Base-by-base conservation (phyloP, 1,284 basidiomycete species). In the Pseudozyma sp. region DNA sequence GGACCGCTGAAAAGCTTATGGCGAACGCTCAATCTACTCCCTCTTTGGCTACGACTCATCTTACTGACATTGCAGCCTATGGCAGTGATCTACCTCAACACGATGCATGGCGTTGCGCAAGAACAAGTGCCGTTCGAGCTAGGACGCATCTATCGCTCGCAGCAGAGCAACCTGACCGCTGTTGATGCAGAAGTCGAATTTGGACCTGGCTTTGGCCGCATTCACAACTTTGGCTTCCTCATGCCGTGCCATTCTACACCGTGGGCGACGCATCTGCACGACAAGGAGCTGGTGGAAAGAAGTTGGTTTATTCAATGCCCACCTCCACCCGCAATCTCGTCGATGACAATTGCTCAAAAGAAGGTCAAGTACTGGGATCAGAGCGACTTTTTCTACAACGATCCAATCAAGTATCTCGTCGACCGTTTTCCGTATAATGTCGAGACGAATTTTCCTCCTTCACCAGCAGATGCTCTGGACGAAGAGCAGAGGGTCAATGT, bases 231-330 rank as follows among this genome's bases (percentile, higher is more conserved):
- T 14, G 94, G 92, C 1, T 91, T 94, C 69, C 86, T 98, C 18
- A 96, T 95, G 93, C 97, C 97, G 3, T 99, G 97, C 77, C 97
- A 99, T 86, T 97, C 94, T n/a, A 94, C 92, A 0, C 96, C 96
- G 3, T 96, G 94, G 88, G 92, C 94, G 80, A 91, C 94, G 5
- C 92, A 95, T 85, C 85, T 99, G 19, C 96, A 99, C 82, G 49
- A 60, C 12, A n/a, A 21, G 16, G 55, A 66, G 11, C 67, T 63
- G 19, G 68, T 58, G 19, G 49, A 64, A 31, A 52, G 59, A 7
- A 74, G 73, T 36, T 82, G 80, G 80, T 80, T 80, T 52, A 61
- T 82, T 43, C 55, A 68, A 14, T 82, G 80, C 21, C 72, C 67
- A 3, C 80, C 80, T 9, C 68, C 68, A 0, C 68, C 68, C 4